These are phyloP conservation scores for Ophiostoma quercus DNA, from an alignment of 2,329 filamentous ascomycete genomes.

Conservation along the genomic window DNA sequence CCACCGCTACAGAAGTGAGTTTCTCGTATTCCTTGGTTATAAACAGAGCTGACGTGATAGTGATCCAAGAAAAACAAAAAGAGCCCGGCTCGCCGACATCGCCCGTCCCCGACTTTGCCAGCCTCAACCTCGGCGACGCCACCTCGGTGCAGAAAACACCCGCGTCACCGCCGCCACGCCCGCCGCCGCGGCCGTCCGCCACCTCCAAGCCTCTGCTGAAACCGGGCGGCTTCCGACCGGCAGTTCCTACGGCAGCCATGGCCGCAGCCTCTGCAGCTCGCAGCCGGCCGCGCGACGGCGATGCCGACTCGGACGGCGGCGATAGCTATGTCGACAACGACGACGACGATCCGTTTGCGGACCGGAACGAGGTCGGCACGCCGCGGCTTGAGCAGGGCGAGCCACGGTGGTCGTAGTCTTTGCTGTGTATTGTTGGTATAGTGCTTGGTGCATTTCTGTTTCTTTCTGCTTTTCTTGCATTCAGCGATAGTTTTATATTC, in stretches of 20 bases:
- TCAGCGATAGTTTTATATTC: no score
- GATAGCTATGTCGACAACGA: conserved; percentile 60
- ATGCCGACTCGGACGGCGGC: conserved; percentile 46
- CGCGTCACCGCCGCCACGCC: conserved; percentile 37
- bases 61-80: conserved; percentile 50
- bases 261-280: conserved; percentile 40
- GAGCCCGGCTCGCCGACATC: conserved; percentile 42
- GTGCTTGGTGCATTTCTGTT: no score
- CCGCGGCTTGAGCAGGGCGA: conserved; percentile 38
- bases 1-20: conserved; percentile 58
- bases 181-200: conserved; percentile 45
- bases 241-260: conserved; percentile 20
- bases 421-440: no score
- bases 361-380: conserved; percentile 62
- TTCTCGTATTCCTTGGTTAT: not conserved
- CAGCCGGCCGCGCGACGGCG: conserved; percentile 20
- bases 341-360: conserved; percentile 80
- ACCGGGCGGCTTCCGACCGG: conserved; percentile 9
- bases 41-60: conserved; percentile 32
- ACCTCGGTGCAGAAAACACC: conserved; percentile 24
- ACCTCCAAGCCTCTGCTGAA: conserved; percentile 41
- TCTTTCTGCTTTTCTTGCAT: no score
- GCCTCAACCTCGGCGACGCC: conserved; percentile 38
- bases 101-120: conserved; percentile 40
- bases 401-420: conserved; percentile 32